Evolutionary conservation across 345 rosid genomes (phyloP).

Genomic region (Hibiscus syriacus): DNA sequence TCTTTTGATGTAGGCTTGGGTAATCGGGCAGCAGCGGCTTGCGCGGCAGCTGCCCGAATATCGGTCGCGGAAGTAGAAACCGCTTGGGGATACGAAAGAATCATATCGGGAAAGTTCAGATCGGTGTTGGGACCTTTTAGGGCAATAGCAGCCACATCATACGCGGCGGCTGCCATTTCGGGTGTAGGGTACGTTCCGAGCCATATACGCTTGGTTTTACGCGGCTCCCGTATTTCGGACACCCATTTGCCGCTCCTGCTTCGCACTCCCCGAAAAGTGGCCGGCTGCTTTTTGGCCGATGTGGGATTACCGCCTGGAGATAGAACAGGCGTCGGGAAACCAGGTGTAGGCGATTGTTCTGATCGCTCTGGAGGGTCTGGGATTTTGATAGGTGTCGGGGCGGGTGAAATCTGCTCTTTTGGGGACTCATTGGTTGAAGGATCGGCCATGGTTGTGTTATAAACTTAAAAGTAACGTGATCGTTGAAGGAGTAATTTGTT

Average conservation of each 20-base stretch:
- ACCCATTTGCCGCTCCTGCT: slow-evolving; percentile 32
- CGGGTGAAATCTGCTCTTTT: slow-evolving; percentile 5
- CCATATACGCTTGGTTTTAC: slow-evolving; percentile 63
- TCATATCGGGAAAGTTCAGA: slow-evolving; percentile 47
- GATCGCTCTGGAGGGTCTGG: not conserved
- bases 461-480: too few species aligned
- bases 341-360: not conserved
- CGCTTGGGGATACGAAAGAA: slow-evolving; percentile 39
- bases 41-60: slow-evolving; percentile 50
- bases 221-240: slow-evolving; percentile 75
- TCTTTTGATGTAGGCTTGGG: slow-evolving; percentile 7
- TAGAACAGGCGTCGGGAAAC: not conserved
- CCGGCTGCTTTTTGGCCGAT: slow-evolving; percentile 24
- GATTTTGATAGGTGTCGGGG: slow-evolving; percentile 8
- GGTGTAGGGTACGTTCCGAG: slow-evolving; percentile 61
- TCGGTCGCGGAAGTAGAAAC: slow-evolving; percentile 41
- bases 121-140: slow-evolving; percentile 52
- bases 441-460: slow-evolving; percentile 17
- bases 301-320: slow-evolving; percentile 11
- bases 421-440: not conserved
- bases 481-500: too few species aligned
- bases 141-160: slow-evolving; percentile 69
- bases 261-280: not conserved
- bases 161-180: slow-evolving; percentile 79
- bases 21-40: slow-evolving; percentile 38